Evolutionary conservation across 352 stramenopile genomes (phyloP), one percentile per base, ranked within the genome.

Genomic region (Phytopythium mirpurense): DNA sequence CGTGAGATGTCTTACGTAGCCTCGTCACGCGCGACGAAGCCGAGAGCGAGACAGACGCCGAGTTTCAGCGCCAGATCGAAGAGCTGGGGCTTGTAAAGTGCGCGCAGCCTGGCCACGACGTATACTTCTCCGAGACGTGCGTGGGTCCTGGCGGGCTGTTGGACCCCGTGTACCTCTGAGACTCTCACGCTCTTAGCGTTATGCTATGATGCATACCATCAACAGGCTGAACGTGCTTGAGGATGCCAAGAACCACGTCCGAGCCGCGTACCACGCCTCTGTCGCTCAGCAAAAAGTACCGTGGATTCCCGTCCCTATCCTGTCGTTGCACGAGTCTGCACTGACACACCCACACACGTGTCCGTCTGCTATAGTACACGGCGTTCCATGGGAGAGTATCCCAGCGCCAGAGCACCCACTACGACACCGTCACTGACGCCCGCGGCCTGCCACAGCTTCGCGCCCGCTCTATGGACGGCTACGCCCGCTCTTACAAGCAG

Each of bases 221-320:
- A 21, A 19, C 42, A 88, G 80, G 9, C 59, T 91, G 23, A 42
- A 85, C 23, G 65, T 66, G 54, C 54, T 90, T 16, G 81, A 91
- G 60, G 45, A 54, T 9, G 63, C 80, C 38, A 87, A 91, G 66
- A 86, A 86, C 51, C 61, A 85, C 23, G 75, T 91, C 23, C 78
- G 81, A 8, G 54, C 65, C 16, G 62, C 56, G 34, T 91, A 78
- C 55, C 81, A 91, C 21, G 56, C 64, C 18, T 60, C 84, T 27
- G 40, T 79, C 47, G 72, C 76, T 1, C 66, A 63, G 32, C 46
- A 68, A 53, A 70, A 72, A 57, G 78, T 86, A 34, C 6, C 50
- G 41, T 2, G 16, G n/a, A 18, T 18, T 44, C 46, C 43, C 14
- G 37, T 32, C 18, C 35, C n/a, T n/a, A n/a, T n/a, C n/a, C n/a